A percentile compares a stretch with the other conserved stretches of the same genome.
Conservation (phyloP, 805 yeast species). For the Saccharomyces jurei region DNA sequence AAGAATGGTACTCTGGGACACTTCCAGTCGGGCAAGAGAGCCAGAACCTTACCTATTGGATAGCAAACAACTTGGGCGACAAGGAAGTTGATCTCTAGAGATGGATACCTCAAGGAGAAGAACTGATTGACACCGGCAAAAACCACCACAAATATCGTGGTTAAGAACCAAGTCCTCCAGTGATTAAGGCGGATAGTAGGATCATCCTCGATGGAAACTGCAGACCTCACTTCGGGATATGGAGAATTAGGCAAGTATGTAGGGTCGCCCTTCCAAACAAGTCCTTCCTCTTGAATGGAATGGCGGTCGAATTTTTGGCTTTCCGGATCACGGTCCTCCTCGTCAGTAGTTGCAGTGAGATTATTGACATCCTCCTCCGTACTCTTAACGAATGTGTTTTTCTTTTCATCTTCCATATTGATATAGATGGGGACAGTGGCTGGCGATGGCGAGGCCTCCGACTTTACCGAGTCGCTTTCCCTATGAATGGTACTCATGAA, state of each 20-base stretch:
- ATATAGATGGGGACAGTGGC: neutral
- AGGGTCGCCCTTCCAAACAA: conserved; percentile 23
- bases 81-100: conserved; percentile 40
- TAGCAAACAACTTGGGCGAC: conserved; percentile 48
- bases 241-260: conserved; percentile 19
- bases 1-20: conserved; percentile 26
- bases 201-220: conserved; percentile 47
- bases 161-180: conserved; percentile 47
- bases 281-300: conserved; percentile 4
- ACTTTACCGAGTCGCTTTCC: neutral
- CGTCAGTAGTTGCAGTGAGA: neutral
- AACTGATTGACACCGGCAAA: conserved; percentile 52
- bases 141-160: conserved; percentile 41
- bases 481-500: neutral
- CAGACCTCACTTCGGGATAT: conserved; percentile 52
- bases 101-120: conserved; percentile 46
- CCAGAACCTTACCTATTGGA: conserved; percentile 44
- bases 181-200: conserved; percentile 42
- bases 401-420: neutral
- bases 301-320: neutral
- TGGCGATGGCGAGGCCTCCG: neutral
- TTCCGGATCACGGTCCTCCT: neutral
- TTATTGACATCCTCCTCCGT: neutral
- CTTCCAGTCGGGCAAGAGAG: conserved; percentile 35
- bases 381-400: neutral